phyloP scores from a whole-genome alignment of 768 basidiomycete genomes.

The Termitomyces sp. region DNA sequence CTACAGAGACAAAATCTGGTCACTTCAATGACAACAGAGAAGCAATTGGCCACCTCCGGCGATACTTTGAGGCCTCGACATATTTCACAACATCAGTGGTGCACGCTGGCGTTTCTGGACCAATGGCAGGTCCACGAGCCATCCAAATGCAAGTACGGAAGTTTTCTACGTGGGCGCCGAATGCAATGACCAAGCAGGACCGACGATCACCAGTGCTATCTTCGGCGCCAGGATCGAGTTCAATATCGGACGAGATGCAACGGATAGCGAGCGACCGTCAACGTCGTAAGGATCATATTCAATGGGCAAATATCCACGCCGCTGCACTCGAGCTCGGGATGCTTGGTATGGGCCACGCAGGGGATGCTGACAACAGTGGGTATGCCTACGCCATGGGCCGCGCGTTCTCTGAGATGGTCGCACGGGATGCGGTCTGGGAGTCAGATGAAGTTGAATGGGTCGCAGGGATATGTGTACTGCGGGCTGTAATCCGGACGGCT shows the following conservation, averaged over 20 bases:
- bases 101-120: constrained; percentile 55
- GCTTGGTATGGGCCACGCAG: constrained; percentile 38
- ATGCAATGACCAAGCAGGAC: constrained; percentile 13
- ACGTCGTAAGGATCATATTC: constrained; percentile 59
- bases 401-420: constrained; percentile 57
- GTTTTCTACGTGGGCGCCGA: constrained; percentile 49
- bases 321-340: constrained; percentile 60
- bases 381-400: constrained; percentile 43
- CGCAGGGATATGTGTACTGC: constrained; percentile 55
- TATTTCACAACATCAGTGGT: constrained; percentile 46
- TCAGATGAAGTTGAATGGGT: constrained; percentile 67
- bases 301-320: constrained; percentile 66
- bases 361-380: constrained; percentile 36
- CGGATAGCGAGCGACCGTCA: constrained; percentile 58
- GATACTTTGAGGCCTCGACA: constrained; percentile 48
- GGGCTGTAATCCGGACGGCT: constrained; percentile 54
- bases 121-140: constrained; percentile 52
- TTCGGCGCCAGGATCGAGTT: constrained; percentile 18
- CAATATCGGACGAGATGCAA: constrained; percentile 52
- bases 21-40: constrained; percentile 33
- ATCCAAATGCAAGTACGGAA: constrained; percentile 59
- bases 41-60: constrained; percentile 40
- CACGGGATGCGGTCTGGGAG: constrained; percentile 66
- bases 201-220: constrained; percentile 10
- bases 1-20: constrained; percentile 28